Evolutionary conservation across 495 filamentous ascomycete genomes (phyloP), one percentile per base, ranked within the genome.

Genomic region (Xylaria venustula): DNA sequence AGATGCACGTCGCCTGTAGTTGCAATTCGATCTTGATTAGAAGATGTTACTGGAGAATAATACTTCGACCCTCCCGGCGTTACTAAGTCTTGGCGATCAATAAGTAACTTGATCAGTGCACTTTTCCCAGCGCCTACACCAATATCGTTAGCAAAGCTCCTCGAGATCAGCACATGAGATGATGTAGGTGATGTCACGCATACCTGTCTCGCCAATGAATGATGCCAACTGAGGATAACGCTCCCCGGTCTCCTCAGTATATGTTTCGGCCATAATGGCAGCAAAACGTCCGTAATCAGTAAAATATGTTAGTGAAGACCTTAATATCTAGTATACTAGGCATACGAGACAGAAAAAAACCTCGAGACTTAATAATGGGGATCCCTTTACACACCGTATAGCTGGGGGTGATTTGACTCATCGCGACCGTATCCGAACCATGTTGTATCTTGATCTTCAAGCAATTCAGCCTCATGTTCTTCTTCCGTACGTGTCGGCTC

Each of bases 1-100:
- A 88, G 73, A 70, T 89, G 86, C 22, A 88, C 86, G 64, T 87
- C 83, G 11, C 76, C 85, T 5, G 85, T 85, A 5, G 84, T 87
- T 0, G 86, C 81, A n/a, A 78, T 61, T 30, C 76, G 72, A 25
- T 81, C 75, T 45, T 75, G 72, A 47, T 49, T 63, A 6, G 70
- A 69, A 0, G 75, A 75, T 0, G 71, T 71, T 12, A 80, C 73
- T 0, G 75, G 72, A 3, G 63, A 65, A 19, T 64, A 68, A 47
- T 73, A 73, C 48, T 61, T 61, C 6, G 44, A 52, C 5, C 62
- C 61, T 23, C 54, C 56, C 28, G 54, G 60, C 12, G 58, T 41
- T 26, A 62, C 55, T 25, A 60, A 44, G 30, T 70, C 65, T 41
- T 71, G 61, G 17, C 60, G 63, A 40, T 79, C 71, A 48, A 86